These are phyloP conservation scores for Phoenix roebelenii DNA, from an alignment of 176 grass and related monocot species.

Conservation along the genomic window DNA sequence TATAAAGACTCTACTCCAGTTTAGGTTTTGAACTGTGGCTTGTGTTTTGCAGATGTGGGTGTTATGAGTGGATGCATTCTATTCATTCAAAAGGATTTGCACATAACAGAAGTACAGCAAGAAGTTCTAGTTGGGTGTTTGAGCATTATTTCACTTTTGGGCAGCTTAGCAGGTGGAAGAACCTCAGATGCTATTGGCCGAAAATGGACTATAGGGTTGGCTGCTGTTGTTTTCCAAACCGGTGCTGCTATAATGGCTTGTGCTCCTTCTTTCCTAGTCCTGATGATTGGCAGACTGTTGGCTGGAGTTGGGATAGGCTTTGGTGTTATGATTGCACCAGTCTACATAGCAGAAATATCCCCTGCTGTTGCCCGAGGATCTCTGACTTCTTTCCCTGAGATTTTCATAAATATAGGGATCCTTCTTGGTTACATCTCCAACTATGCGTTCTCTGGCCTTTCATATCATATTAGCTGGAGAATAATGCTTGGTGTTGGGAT, in stretches of 20 bases:
- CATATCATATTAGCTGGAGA: conserved; percentile 47
- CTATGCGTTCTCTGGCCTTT: conserved; percentile 34
- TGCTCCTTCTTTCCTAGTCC: conserved; percentile 42
- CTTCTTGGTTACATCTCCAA: conserved; percentile 72
- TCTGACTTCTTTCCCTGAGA: conserved; percentile 54
- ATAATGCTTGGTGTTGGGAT: conserved; percentile 60
- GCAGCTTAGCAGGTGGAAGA: conserved; percentile 43
- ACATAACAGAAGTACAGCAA: conserved; percentile 55
- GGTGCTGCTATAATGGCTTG: conserved; percentile 49
- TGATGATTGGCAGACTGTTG: conserved; percentile 57
- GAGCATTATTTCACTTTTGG: conserved; percentile 59
- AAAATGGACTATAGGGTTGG: conserved; percentile 66
- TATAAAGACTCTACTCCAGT: too few species aligned
- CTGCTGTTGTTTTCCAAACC: conserved; percentile 49
- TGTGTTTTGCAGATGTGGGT: conserved; percentile 38
- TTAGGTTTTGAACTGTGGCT: too few species aligned
- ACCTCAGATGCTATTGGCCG: conserved; percentile 54
- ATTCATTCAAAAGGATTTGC: conserved; percentile 72
- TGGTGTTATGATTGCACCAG: conserved; percentile 65
- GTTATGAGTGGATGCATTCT: conserved; percentile 77
- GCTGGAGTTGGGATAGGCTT: conserved; percentile 61
- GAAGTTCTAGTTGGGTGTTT: conserved; percentile 61
- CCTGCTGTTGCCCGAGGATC: conserved; percentile 45
- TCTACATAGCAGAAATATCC: conserved; percentile 72
- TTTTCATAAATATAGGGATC: conserved; percentile 70